Percentiles rank a stretch among this genome's conserved stretches.
Evolutionary conservation across 345 rosid species (phyloP).

Genomic region (Gossypium longicalyx): DNA sequence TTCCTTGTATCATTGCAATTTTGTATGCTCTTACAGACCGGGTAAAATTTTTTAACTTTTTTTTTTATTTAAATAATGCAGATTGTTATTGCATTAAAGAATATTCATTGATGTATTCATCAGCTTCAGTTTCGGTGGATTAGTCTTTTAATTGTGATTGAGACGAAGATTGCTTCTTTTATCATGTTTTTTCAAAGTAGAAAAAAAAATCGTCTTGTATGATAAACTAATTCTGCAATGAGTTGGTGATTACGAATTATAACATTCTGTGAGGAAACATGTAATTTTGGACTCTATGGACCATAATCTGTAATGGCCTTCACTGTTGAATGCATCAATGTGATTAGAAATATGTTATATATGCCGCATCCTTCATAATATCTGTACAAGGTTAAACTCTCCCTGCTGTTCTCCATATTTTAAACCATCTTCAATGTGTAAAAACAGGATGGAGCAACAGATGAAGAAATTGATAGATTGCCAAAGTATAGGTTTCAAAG

Average conservation of each 20-base stretch:
- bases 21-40: constrained; percentile 70
- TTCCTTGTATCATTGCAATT: constrained; percentile 90
- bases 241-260: too few relatives aligned
- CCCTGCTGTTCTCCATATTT: background rate
- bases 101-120: too few relatives aligned
- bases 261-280: too few relatives aligned
- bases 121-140: background rate
- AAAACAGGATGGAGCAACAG: constrained; percentile 80
- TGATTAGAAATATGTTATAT: background rate
- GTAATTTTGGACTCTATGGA: background rate
- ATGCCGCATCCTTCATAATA: background rate
- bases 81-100: background rate
- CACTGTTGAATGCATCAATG: background rate
- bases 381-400: background rate
- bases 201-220: background rate
- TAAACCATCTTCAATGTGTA: background rate
- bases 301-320: too few relatives aligned
- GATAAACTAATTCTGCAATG: background rate
- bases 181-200: background rate
- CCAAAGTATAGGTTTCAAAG: constrained; percentile 57
- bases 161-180: background rate
- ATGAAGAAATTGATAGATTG: constrained; percentile 63
- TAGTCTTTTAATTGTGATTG: background rate
- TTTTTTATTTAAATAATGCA: background rate
- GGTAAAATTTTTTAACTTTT: constrained; percentile 32